Conservation (phyloP, 164 flowering plant species). For the Nelumbo lutea region DNA sequence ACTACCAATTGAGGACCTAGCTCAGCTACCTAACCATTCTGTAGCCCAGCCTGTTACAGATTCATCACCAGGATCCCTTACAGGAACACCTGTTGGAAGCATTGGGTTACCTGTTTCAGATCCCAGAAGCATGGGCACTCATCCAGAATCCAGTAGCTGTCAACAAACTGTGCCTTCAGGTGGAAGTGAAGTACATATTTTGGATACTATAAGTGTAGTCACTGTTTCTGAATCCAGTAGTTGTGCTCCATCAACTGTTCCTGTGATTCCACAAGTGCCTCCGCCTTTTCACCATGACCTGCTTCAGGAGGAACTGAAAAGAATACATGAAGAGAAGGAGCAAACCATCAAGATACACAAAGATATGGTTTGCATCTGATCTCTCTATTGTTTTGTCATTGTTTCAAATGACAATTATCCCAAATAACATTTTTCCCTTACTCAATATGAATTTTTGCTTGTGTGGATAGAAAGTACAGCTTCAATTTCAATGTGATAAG, state of each 20-base stretch:
- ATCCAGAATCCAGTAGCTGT: conserved; percentile 17
- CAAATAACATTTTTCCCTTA: no score
- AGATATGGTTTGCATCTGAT: conserved; percentile 41
- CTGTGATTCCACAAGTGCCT: conserved; percentile 17
- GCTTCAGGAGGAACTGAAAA: conserved; percentile 54
- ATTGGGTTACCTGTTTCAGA: conserved; percentile 6
- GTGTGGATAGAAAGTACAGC: conserved; percentile 42
- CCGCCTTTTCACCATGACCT: conserved; percentile 34
- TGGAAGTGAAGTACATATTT: neutral
- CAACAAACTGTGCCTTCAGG: neutral
- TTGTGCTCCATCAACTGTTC: conserved; percentile 19
- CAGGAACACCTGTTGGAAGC: conserved; percentile 8
- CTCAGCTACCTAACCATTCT: conserved; percentile 20
- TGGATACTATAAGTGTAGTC: conserved; percentile 13
- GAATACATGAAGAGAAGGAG: conserved; percentile 43
- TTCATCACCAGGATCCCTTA: conserved; percentile 4
- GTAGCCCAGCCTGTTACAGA: conserved; percentile 1
- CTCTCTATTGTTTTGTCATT: conserved; percentile 7
- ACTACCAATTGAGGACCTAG: conserved; percentile 9
- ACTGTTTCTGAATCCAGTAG: conserved; percentile 13
- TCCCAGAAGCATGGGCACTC: conserved; percentile 6
- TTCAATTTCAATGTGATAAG: conserved; percentile 56
- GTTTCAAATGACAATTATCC: no score
- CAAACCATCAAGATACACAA: conserved; percentile 33
- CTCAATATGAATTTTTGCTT: neutral